Base-by-base conservation (phyloP, 495 filamentous ascomycete genomes). In the Letharia lupina region DNA sequence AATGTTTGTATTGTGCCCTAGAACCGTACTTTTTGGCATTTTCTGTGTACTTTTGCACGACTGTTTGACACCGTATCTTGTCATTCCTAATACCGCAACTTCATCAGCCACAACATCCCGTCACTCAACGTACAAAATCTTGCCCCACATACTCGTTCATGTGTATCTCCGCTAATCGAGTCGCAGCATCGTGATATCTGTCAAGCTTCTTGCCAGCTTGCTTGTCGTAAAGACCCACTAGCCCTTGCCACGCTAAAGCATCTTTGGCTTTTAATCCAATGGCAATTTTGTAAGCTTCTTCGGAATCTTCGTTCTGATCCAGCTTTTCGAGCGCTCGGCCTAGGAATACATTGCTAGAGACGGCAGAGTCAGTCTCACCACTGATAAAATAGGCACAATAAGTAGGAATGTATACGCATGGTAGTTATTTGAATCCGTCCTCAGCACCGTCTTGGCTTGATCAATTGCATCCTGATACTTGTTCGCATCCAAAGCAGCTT, bases 141-240 rank as follows among this genome's bases (percentile, higher is more conserved):
- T 37, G 33, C 31, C 28, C 33, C 54, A 37, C 54, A 16, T 57
- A 57, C 54, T 57, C 73, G 57, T 89, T 82, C 23, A 83, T 83
- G 67, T 87, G 93, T 60, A 96, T 84, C 41, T 85, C 81, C n/a
- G 89, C 90, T 54, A 96, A 80, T 33, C 81, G 82, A 50, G 93
- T 72, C 5, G 84, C 86, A 12, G 87, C 90, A 41, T 85, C 75
- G 63, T 87, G 87, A 72, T 96, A 96, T 61, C 85, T 78, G 61
- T 87, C 85, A 16, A 97, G 77, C 65, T 88, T 90, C 39, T 80
- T 79, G 35, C 77, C 73, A 6, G 83, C 85, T 71, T 91, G 89
- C 66, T 83, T 87, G 71, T 96, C 90, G 71, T 93, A 96, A 15
- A 97, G 71, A 68, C 84, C 88, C 71, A 94, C 82, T n/a, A 98